A percentile compares a stretch with the other conserved stretches of the same genome.
These are phyloP conservation scores for Spiromastix sp. DNA, from an alignment of 2,329 filamentous ascomycete species.

Conservation along the genomic window DNA sequence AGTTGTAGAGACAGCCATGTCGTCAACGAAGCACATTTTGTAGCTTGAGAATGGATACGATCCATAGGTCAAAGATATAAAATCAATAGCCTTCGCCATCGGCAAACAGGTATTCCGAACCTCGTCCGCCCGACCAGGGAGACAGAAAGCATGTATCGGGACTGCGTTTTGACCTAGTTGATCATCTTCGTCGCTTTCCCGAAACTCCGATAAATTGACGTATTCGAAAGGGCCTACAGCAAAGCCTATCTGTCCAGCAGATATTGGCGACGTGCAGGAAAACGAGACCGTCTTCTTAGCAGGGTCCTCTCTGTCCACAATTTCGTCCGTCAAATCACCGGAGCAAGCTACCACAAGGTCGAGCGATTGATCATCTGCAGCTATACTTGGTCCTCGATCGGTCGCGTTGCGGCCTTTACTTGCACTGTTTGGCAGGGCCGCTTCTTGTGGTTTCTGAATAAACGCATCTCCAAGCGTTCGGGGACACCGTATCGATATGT, in stretches of 20 bases:
- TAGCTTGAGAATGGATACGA: constrained; percentile 87
- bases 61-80: constrained; percentile 78
- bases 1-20: constrained; percentile 64
- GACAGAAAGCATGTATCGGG: constrained; percentile 81
- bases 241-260: constrained; percentile 85
- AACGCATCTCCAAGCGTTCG: constrained; percentile 72
- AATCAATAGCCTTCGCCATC: constrained; percentile 77
- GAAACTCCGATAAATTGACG: constrained; percentile 77
- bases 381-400: constrained; percentile 32
- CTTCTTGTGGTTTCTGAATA: constrained; percentile 24
- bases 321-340: constrained; percentile 77
- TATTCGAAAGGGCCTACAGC: constrained; percentile 91
- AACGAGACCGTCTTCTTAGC: constrained; percentile 85
- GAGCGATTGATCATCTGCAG: constrained; percentile 72
- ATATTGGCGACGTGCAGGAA: constrained; percentile 60
- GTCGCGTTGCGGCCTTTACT: constrained; percentile 19
- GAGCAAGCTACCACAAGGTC: constrained; percentile 89
- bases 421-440: constrained; percentile 13
- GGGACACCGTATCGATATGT: constrained; percentile 75
- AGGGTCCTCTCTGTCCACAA: constrained; percentile 63
- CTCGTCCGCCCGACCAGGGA: constrained; percentile 72
- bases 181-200: constrained; percentile 84
- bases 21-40: constrained; percentile 90
- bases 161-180: constrained; percentile 80
- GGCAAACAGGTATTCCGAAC: constrained; percentile 79